Evolutionary conservation across 768 basidiomycete species (phyloP), one percentile per base, ranked within the genome.

Genomic region (Termitomyces sp.): DNA sequence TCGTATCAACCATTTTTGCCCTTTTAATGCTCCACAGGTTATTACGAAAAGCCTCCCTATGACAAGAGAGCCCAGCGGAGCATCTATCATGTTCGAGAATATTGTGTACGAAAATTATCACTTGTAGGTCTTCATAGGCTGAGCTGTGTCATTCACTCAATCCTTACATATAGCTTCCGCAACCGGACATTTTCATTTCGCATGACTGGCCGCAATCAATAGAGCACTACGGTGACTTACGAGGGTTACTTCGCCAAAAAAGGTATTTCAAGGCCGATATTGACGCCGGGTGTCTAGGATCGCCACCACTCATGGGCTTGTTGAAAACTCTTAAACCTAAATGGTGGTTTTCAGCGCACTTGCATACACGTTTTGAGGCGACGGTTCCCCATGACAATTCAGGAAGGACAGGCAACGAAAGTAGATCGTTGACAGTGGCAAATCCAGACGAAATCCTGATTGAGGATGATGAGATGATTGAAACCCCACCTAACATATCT

Each of bases 181-280:
- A 79, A 10, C 80, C 86, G 6, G 72, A 85, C 30, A 80, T 98
- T 28, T 92, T 98, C 76, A 78, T 98, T 36, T 98, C 95, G 2
- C 96, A 99, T 68, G 97, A 98, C 71, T 99, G 96, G 97, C 97
- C 97, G 0, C 80, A 83, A 43, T 79, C 79, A 2, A 94, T 99
- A 54, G 93, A 90, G 58, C 83, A 85, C 9, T 78, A 94, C 61
- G 94, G 95, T 18, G 80, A 98, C 65, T 70, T 86, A 7, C 64
- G 66, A 6, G 76, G 65, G 9, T 77, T 99, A 0, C 72, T 98
- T 14, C 77, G 84, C 3, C 80, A 82, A 44, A 98, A 95, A 68
- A 84, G 85, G 0, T 90, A 87, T 72, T 88, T 98, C 67, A 76
- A 77, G 36, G 72, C 76, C 26, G 92, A 98, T 71, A 79, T 94